phyloP scores from a whole-genome alignment of 2,329 filamentous ascomycete species.

The Zalaria obscura region DNA sequence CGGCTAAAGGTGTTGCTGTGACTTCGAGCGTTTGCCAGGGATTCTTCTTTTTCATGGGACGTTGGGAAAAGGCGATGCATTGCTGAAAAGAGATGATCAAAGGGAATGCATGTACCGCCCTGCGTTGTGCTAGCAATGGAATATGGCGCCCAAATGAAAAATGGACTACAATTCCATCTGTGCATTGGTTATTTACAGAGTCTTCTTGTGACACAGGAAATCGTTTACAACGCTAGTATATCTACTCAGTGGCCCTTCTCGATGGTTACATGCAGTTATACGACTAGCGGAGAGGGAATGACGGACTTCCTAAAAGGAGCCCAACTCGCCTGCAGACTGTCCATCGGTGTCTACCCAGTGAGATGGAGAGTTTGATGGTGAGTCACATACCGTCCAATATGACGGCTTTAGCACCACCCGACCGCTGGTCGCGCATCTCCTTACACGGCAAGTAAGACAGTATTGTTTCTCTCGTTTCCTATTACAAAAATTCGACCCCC shows the following conservation, averaged over 20 bases:
- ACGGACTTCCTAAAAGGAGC: conserved; percentile 30
- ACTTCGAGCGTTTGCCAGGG: neutral
- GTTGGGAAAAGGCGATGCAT: neutral
- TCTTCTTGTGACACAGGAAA: too few relatives aligned
- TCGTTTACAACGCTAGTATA: conserved; percentile 53
- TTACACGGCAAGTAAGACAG: too few relatives aligned
- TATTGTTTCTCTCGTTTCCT: too few relatives aligned
- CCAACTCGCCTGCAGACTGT: conserved; percentile 71
- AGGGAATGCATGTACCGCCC: neutral
- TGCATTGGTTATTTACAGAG: too few relatives aligned
- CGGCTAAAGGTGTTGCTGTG: neutral
- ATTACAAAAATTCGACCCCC: too few relatives aligned
- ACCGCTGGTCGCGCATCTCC: too few relatives aligned
- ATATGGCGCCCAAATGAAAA: neutral
- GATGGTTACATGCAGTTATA: conserved; percentile 80
- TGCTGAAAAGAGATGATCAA: neutral
- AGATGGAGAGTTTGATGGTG: conserved; percentile 72
- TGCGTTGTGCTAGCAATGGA: neutral
- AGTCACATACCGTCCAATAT: conserved; percentile 44
- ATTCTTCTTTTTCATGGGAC: too few relatives aligned
- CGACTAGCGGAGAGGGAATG: conserved; percentile 73
- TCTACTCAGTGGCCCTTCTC: conserved; percentile 65
- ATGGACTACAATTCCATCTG: neutral
- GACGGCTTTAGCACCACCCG: too few relatives aligned
- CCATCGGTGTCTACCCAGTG: conserved; percentile 45